These are phyloP conservation scores for Nyctanthes arbortristis DNA, from an alignment of 257 asterid species.

Conservation along the genomic window DNA sequence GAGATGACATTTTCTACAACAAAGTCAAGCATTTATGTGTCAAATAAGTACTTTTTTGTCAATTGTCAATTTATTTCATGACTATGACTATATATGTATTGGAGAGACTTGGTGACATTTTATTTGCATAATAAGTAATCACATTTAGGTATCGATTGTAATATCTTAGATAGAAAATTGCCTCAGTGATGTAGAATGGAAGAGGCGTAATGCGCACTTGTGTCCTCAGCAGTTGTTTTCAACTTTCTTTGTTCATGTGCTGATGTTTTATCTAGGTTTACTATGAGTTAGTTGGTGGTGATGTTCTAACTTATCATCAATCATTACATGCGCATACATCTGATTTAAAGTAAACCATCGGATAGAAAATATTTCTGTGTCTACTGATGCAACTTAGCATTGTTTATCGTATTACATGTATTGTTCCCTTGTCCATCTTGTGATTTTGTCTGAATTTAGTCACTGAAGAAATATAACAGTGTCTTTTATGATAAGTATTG, in stretches of 20 bases:
- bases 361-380: neutral
- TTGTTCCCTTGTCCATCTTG: conserved; percentile 9
- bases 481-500: conserved; percentile 3
- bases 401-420: neutral
- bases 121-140: too few species aligned
- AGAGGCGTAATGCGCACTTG: neutral
- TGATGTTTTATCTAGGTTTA: neutral
- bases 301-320: neutral
- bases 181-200: neutral
- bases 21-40: too few species aligned
- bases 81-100: too few species aligned
- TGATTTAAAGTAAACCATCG: neutral
- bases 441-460: neutral
- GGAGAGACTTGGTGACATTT: too few species aligned
- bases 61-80: too few species aligned
- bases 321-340: neutral
- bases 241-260: neutral
- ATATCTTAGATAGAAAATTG: neutral
- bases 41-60: too few species aligned
- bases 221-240: neutral
- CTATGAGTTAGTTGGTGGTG: neutral
- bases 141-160: neutral
- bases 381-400: conserved; percentile 2
- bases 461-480: neutral
- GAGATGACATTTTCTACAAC: too few species aligned